Conservation (phyloP, 2,329 filamentous ascomycete species). For the Sclerotinia nivalis region DNA sequence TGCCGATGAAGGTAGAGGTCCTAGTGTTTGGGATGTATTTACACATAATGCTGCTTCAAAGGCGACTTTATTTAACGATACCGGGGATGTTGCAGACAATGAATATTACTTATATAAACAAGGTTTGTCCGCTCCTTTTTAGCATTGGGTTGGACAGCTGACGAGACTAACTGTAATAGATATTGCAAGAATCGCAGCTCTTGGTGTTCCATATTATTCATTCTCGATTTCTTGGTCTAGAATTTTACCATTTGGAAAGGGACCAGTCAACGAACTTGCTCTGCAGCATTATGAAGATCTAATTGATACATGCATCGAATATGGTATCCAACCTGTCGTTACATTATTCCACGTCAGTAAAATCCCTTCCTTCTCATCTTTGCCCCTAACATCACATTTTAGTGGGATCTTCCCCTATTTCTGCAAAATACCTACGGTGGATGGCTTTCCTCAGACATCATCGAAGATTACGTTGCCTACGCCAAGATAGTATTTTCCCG, state of each 20-base stretch:
- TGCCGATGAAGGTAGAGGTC: conserved; percentile 47
- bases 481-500: conserved; percentile 52
- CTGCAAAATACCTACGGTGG: conserved; percentile 47
- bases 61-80: conserved; percentile 44
- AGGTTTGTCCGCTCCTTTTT: conserved; percentile 41
- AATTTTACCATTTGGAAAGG: conserved; percentile 52
- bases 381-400: background rate
- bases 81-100: conserved; percentile 44
- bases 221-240: conserved; percentile 56
- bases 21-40: conserved; percentile 47
- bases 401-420: conserved; percentile 38
- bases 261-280: conserved; percentile 52
- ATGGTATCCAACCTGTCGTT: conserved; percentile 51
- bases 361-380: too few species aligned
- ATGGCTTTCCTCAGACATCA: conserved; percentile 49
- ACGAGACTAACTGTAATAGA: conserved; percentile 39
- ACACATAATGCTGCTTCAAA: conserved; percentile 29
- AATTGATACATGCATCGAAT: conserved; percentile 52
- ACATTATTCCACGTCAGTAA: conserved; percentile 47
- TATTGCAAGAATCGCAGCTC: conserved; percentile 53
- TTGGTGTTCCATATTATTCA: conserved; percentile 54
- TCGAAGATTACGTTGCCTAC: conserved; percentile 54
- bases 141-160: background rate
- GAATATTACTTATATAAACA: conserved; percentile 57
- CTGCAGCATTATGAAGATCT: conserved; percentile 56